Percentiles rank a stretch among this genome's conserved stretches.
Evolutionary conservation across 768 basidiomycete species (phyloP).

Genomic region (Boletus subcaerulescens): DNA sequence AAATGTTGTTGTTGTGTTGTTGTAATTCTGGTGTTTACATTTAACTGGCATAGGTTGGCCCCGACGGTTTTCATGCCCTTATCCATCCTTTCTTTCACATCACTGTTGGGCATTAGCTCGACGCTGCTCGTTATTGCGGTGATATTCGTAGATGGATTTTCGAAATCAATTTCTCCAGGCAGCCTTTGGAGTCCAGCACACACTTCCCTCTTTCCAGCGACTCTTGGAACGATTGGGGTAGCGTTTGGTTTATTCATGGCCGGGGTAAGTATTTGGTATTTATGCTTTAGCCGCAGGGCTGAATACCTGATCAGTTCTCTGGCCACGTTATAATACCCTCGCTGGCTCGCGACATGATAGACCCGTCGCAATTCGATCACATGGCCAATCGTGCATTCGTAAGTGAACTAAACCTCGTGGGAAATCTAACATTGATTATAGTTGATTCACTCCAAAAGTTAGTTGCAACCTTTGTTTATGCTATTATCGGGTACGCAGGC

Average conservation of each 20-base stretch:
- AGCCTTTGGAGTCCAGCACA: conserved; percentile 73
- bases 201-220: conserved; percentile 59
- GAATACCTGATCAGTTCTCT: conserved; percentile 54
- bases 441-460: conserved; percentile 35
- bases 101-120: conserved; percentile 80
- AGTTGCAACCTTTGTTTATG: conserved; percentile 60
- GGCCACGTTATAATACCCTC: conserved; percentile 93
- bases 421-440: not conserved
- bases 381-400: conserved; percentile 90
- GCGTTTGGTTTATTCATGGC: conserved; percentile 92
- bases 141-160: conserved; percentile 78
- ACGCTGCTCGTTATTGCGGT: conserved; percentile 72
- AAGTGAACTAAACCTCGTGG: conserved; percentile 26
- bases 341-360: conserved; percentile 83
- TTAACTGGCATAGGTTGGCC: conserved; percentile 52
- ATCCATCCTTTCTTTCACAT: conserved; percentile 83
- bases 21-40: not conserved
- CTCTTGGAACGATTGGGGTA: conserved; percentile 61
- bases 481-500: conserved; percentile 73
- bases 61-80: conserved; percentile 87
- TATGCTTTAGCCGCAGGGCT: not conserved
- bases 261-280: conserved; percentile 51
- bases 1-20: conserved; percentile 20
- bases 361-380: conserved; percentile 73
- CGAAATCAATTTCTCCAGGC: conserved; percentile 70